Conservation (phyloP, 228 moss, liverwort and hornwort genomes). For the Sphagnum magellanicum region DNA sequence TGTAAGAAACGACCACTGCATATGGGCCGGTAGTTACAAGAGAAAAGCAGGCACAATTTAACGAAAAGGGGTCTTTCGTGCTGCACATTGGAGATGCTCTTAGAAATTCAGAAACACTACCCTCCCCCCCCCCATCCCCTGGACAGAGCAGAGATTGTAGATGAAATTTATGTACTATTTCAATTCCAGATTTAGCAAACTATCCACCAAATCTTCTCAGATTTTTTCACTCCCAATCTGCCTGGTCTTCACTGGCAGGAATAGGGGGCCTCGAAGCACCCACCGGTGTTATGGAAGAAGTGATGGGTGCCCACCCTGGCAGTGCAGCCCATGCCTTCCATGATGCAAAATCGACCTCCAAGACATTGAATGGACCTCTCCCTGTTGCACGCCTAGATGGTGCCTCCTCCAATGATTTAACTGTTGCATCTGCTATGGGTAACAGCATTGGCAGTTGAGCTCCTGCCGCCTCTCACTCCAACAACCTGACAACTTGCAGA, state of each 20-base stretch:
- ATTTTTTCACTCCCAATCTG: slow-evolving; percentile 19
- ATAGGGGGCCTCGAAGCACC: slow-evolving; percentile 67
- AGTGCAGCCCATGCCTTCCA: slow-evolving; percentile 71
- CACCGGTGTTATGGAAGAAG: slow-evolving; percentile 49
- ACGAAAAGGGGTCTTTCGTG: too few species aligned
- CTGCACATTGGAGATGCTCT: too few species aligned
- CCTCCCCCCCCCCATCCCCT: too few species aligned
- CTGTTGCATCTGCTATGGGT: slow-evolving; percentile 56
- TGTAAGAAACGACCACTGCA: too few species aligned
- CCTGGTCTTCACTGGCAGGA: slow-evolving; percentile 19
- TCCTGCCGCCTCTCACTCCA: slow-evolving; percentile 37
- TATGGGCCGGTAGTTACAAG: too few species aligned
- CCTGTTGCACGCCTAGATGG: slow-evolving; percentile 28
- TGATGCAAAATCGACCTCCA: slow-evolving; percentile 8
- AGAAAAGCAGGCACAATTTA: too few species aligned
- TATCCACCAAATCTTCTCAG: too few species aligned
- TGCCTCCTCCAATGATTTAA: slow-evolving; percentile 31
- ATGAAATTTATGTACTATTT: too few species aligned
- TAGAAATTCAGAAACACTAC: too few species aligned
- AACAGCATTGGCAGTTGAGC: slow-evolving; percentile 55
- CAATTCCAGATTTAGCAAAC: too few species aligned
- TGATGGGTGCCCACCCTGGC: slow-evolving; percentile 54
- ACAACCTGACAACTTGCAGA: slow-evolving; percentile 64
- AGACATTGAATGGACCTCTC: slow-evolving; percentile 46
- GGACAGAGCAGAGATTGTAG: too few species aligned